A percentile compares a stretch with the other conserved stretches of the same genome.
phyloP scores from a whole-genome alignment of 139 green algal species.

The Chlamydomonas incerta region DNA sequence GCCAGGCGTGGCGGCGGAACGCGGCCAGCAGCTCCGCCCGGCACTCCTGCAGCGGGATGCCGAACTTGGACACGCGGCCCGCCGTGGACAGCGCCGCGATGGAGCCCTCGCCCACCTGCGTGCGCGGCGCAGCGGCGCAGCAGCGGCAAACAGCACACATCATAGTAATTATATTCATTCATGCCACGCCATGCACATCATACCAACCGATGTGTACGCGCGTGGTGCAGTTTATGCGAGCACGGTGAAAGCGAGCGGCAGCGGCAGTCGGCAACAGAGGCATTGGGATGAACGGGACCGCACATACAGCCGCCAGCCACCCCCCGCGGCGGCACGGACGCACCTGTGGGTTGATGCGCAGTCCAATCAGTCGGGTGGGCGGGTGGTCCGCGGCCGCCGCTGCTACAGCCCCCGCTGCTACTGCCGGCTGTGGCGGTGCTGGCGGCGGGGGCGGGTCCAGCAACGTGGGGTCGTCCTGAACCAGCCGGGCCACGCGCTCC shows the following conservation, averaged over 20 bases:
- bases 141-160: neutral
- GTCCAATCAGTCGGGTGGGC: constrained; percentile 20
- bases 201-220: too few relatives aligned
- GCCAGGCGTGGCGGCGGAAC: constrained; percentile 48
- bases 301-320: too few relatives aligned
- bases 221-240: too few relatives aligned
- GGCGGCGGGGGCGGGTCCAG: neutral
- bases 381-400: neutral
- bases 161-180: too few relatives aligned
- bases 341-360: constrained; percentile 60
- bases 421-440: too few relatives aligned
- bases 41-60: constrained; percentile 43
- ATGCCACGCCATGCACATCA: too few relatives aligned
- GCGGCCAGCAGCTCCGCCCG: constrained; percentile 33
- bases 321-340: neutral
- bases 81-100: constrained; percentile 53
- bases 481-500: constrained; percentile 30
- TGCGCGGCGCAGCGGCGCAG: neutral
- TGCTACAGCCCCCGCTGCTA: too few relatives aligned
- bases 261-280: too few relatives aligned
- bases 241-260: too few relatives aligned
- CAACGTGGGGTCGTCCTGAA: constrained; percentile 13
- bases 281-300: too few relatives aligned
- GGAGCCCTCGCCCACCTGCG: constrained; percentile 51
- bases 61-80: constrained; percentile 53